A percentile compares a stretch with the other conserved stretches of the same genome.
Evolutionary conservation across 441 rosid species (phyloP).

Genomic region (Monsonia emarginata): DNA sequence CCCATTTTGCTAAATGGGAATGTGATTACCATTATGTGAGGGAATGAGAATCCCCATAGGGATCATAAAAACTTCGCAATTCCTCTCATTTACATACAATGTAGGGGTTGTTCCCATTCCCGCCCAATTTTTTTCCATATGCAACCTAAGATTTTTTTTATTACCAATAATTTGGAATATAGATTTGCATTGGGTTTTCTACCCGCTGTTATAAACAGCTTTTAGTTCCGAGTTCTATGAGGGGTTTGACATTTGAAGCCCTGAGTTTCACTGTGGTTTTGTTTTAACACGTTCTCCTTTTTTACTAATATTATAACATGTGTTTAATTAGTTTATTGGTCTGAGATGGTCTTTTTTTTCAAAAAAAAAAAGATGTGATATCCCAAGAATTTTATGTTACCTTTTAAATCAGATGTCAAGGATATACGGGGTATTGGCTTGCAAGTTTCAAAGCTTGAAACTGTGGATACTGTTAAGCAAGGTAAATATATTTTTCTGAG

Average conservation of each 20-base stretch:
- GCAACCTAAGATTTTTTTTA: not conserved
- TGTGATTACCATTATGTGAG: no score
- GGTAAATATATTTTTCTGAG: slow-evolving; percentile 28
- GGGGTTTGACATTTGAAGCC: not conserved
- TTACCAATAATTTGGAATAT: not conserved
- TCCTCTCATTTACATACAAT: no score
- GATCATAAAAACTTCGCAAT: no score
- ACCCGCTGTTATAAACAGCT: not conserved
- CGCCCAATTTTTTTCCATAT: no score
- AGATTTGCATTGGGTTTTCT: not conserved
- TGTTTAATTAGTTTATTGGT: not conserved
- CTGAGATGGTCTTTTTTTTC: not conserved
- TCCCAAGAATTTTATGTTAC: not conserved
- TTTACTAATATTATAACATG: slow-evolving; percentile 1
- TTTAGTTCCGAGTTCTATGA: not conserved
- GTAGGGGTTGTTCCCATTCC: no score
- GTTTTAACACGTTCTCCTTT: not conserved
- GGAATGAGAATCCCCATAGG: no score
- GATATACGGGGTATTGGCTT: slow-evolving; percentile 93
- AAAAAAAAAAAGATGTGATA: not conserved
- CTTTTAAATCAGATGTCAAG: slow-evolving; percentile 44
- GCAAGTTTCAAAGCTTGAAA: slow-evolving; percentile 88
- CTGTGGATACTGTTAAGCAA: slow-evolving; percentile 46
- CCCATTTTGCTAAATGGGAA: no score
- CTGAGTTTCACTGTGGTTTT: not conserved